Percentiles rank a stretch among this genome's conserved stretches.
These are phyloP conservation scores for Blastobotrys illinoisensis DNA, from an alignment of 1,139 yeast species.

Conservation along the genomic window DNA sequence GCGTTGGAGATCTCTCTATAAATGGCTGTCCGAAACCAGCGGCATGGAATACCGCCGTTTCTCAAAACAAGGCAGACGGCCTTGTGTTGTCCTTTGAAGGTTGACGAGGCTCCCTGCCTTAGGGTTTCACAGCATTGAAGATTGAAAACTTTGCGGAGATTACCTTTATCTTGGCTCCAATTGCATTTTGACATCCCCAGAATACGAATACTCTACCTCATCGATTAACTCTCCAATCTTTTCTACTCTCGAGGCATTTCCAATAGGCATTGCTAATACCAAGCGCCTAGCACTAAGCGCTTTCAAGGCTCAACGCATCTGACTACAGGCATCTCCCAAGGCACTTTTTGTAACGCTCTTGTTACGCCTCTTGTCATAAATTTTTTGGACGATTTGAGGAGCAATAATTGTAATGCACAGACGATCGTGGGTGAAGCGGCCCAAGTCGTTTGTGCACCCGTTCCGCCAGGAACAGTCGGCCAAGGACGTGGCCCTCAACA, in stretches of 20 bases:
- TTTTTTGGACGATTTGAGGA: too few species aligned
- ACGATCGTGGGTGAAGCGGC: not conserved
- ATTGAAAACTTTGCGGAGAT: not conserved
- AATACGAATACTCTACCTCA: too few species aligned
- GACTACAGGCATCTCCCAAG: too few species aligned
- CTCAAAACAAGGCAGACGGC: not conserved
- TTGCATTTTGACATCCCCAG: too few species aligned
- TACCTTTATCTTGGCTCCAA: not conserved
- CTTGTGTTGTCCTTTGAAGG: not conserved
- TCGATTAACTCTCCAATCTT: too few species aligned
- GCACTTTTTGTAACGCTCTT: too few species aligned
- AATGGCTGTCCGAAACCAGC: not conserved
- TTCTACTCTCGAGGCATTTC: too few species aligned
- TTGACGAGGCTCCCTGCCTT: not conserved
- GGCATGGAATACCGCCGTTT: not conserved
- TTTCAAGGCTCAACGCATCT: too few species aligned
- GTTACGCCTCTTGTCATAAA: too few species aligned
- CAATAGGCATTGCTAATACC: too few species aligned
- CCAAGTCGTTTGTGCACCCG: not conserved
- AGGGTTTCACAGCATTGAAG: not conserved
- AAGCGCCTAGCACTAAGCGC: too few species aligned
- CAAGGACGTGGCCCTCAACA: not conserved
- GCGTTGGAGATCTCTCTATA: not conserved
- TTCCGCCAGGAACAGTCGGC: not conserved
- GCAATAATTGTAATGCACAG: not conserved